Conservation (phyloP, 2,329 filamentous ascomycete species). For the Aspergillus ustus region DNA sequence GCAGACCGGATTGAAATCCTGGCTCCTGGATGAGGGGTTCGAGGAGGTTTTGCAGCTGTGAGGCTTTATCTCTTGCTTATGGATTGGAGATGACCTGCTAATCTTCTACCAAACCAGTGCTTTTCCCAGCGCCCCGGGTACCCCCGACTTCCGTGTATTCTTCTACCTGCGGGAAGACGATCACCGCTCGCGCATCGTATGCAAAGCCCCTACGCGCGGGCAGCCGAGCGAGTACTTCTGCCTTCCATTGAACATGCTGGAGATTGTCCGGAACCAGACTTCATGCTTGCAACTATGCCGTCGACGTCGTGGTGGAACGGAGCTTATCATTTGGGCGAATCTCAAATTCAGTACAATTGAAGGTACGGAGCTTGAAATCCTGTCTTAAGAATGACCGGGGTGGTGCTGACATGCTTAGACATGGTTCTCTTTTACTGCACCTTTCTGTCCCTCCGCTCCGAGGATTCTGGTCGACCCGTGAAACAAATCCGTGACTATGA, state of each 20-base stretch:
- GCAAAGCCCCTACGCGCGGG: constrained; percentile 49
- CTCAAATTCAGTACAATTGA: constrained; percentile 61
- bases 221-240: constrained; percentile 53
- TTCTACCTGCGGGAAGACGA: constrained; percentile 59
- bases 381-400: neutral
- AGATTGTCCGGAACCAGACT: constrained; percentile 42
- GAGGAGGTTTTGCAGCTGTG: constrained; percentile 46
- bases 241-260: constrained; percentile 54
- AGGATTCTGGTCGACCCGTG: constrained; percentile 52
- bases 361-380: constrained; percentile 41
- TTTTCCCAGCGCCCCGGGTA: constrained; percentile 56
- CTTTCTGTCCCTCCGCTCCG: constrained; percentile 61
- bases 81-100: neutral
- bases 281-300: constrained; percentile 48
- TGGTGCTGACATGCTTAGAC: constrained; percentile 37
- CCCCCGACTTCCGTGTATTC: constrained; percentile 49
- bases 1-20: constrained; percentile 32
- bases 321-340: constrained; percentile 57
- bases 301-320: constrained; percentile 39
- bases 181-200: constrained; percentile 58
- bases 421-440: constrained; percentile 63
- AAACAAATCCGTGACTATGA: constrained; percentile 54
- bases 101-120: constrained; percentile 35
- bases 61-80: constrained; percentile 18
- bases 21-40: constrained; percentile 40